A percentile compares a stretch with the other conserved stretches of the same genome.
Evolutionary conservation across 352 stramenopile genomes (phyloP).

Genomic region (Phytophthora uliginosa): DNA sequence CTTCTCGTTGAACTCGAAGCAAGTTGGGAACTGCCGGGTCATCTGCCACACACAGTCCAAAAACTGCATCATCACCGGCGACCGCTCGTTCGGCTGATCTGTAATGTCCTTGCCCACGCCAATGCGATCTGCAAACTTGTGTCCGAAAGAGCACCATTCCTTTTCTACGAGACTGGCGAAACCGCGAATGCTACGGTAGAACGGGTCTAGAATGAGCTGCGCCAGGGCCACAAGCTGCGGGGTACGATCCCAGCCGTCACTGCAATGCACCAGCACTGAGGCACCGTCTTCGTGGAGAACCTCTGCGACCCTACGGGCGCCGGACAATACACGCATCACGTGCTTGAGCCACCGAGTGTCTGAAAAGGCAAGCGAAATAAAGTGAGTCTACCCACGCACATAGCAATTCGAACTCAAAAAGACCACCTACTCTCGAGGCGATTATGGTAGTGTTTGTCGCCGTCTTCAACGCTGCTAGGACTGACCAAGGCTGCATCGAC

Average conservation of each 20-base stretch:
- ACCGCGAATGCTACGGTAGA: slow-evolving; percentile 87
- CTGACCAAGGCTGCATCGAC: slow-evolving; percentile 71
- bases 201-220: slow-evolving; percentile 88
- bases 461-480: slow-evolving; percentile 84
- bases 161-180: slow-evolving; percentile 90
- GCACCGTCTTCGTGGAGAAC: slow-evolving; percentile 89
- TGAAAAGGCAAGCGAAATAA: slow-evolving; percentile 30
- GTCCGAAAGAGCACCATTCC: slow-evolving; percentile 91
- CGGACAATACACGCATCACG: slow-evolving; percentile 91
- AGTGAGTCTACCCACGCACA: slow-evolving; percentile 1
- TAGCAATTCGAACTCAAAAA: not conserved
- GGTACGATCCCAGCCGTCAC: slow-evolving; percentile 90
- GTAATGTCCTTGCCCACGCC: slow-evolving; percentile 84
- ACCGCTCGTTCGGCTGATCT: slow-evolving; percentile 86
- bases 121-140: slow-evolving; percentile 91
- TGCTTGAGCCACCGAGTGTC: slow-evolving; percentile 98
- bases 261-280: slow-evolving; percentile 89
- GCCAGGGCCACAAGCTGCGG: slow-evolving; percentile 84
- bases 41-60: slow-evolving; percentile 91
- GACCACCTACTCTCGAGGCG: slow-evolving; percentile 79
- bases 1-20: slow-evolving; percentile 92
- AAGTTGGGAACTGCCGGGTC: slow-evolving; percentile 89
- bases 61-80: slow-evolving; percentile 90
- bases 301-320: slow-evolving; percentile 75
- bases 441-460: slow-evolving; percentile 91